Evolutionary conservation across 495 filamentous ascomycete species (phyloP).

Genomic region (Achaetomiella virescens): DNA sequence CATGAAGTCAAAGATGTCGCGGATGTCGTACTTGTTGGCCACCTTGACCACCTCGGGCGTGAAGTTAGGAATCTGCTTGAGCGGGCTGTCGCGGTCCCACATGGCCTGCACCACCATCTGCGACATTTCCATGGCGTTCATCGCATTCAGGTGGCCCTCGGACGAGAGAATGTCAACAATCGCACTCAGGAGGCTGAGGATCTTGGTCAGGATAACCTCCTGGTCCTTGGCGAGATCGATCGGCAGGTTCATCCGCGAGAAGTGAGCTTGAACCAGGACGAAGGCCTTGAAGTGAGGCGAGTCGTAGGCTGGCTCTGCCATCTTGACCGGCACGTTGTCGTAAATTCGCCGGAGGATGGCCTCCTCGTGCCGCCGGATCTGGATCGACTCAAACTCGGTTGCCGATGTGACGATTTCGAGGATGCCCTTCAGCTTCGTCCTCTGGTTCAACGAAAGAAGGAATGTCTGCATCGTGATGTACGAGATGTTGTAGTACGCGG

Average conservation of each 20-base stretch:
- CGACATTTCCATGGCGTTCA: conserved; percentile 98
- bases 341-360: conserved; percentile 86
- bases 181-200: conserved; percentile 83
- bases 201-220: conserved; percentile 76
- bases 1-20: conserved; percentile 97
- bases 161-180: conserved; percentile 93
- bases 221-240: conserved; percentile 97
- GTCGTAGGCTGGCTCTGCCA: conserved; percentile 76
- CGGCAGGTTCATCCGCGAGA: conserved; percentile 92
- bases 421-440: conserved; percentile 91
- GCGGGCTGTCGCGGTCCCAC: conserved; percentile 95
- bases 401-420: conserved; percentile 96
- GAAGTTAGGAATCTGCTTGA: conserved; percentile 98
- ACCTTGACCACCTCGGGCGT: conserved; percentile 73
- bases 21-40: conserved; percentile 72
- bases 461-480: conserved; percentile 99
- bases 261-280: conserved; percentile 92
- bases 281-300: conserved; percentile 98
- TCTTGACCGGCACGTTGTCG: conserved; percentile 90
- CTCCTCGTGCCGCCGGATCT: conserved; percentile 91
- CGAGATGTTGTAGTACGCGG: conserved; percentile 98
- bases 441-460: conserved; percentile 82
- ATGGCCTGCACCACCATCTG: conserved; percentile 99
- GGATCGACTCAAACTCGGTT: conserved; percentile 91
- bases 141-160: conserved; percentile 92